Conservation (phyloP, 2,329 filamentous ascomycete species). For the Elsinoe necatrix region DNA sequence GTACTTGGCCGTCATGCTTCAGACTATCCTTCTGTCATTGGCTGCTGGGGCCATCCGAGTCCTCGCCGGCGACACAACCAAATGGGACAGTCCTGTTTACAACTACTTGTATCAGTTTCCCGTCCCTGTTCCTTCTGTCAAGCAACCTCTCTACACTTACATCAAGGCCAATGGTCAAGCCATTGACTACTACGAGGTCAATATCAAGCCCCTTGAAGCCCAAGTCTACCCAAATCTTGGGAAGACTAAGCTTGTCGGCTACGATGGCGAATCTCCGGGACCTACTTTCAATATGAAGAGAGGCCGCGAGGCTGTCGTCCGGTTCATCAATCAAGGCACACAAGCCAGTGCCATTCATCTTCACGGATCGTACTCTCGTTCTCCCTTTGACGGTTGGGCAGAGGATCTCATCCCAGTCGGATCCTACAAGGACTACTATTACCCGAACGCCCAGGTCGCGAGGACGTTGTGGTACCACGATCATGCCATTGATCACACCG, state of each 20-base stretch:
- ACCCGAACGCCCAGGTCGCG: constrained; percentile 47
- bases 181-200: constrained; percentile 42
- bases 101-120: constrained; percentile 16
- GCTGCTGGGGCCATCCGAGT: neutral
- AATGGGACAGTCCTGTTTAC: constrained; percentile 17
- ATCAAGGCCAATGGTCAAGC: constrained; percentile 18
- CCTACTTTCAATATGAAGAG: constrained; percentile 42
- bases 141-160: constrained; percentile 14
- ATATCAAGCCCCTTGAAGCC: constrained; percentile 34
- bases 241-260: constrained; percentile 36
- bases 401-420: constrained; percentile 44
- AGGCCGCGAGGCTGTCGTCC: constrained; percentile 43
- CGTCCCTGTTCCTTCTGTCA: constrained; percentile 16
- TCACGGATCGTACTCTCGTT: constrained; percentile 42
- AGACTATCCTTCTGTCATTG: neutral
- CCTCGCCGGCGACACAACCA: neutral
- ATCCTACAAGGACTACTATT: constrained; percentile 56
- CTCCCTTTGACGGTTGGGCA: constrained; percentile 48
- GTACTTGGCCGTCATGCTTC: neutral
- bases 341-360: constrained; percentile 42
- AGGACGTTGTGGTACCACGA: constrained; percentile 32
- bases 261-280: constrained; percentile 46
- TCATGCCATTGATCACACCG: constrained; percentile 38
- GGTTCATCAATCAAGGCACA: constrained; percentile 43
- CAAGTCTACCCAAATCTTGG: constrained; percentile 35